Base-by-base conservation (phyloP, 1,139 yeast genomes). In the Suhomyces coccinellae region DNA sequence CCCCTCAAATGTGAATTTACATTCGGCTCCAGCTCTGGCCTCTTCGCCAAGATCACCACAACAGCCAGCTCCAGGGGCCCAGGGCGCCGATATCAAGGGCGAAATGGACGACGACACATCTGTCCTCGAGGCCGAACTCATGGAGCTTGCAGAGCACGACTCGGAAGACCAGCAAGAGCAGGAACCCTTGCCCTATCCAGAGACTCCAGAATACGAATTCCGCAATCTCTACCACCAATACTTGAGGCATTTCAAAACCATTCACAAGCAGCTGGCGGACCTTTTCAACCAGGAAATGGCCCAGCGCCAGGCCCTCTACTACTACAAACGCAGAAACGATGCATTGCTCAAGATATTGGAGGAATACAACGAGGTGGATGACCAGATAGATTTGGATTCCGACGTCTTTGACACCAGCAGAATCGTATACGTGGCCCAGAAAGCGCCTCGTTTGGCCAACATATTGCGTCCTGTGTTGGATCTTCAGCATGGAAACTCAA, bases 261-360 rank as follows among this genome's bases (percentile, higher is more conserved):
- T 54, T 4, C 58, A 58, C 37, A 49, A 56, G 8, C 49, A 45
- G 39, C 66, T 73, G 6, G 57, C 57, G 29, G 49, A 56, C 35
- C 54, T 73, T 16, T 67, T 65, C 51, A 56, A 62, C 30, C 53
- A 58, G 8, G 77, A 73, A 51, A 55, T 57, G 43, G 56, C 65
- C 16, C 75, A 68, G 48, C 54, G 77, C 28, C 66, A 67, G 38
- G 57, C 76, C 2, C 52, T 73, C 29, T 51, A 62, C 33, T 67
- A 61, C 49, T 71, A 64, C 46, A 65, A 69, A 38, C 57, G 78
- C 40, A 58, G 76, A 44, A 72, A 71, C 50, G 66, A 70, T 43
- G 73, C 76, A 0, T 36, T 73, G 20, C 52, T 73, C 22, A 69
- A 67, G 31, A 43, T 71, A 9, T 50, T 73, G 17, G 56, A 52